Percentiles rank a stretch among this genome's conserved stretches.
Evolutionary conservation across 2,329 filamentous ascomycete species (phyloP).

Genomic region (Cordyceps tenuipes): DNA sequence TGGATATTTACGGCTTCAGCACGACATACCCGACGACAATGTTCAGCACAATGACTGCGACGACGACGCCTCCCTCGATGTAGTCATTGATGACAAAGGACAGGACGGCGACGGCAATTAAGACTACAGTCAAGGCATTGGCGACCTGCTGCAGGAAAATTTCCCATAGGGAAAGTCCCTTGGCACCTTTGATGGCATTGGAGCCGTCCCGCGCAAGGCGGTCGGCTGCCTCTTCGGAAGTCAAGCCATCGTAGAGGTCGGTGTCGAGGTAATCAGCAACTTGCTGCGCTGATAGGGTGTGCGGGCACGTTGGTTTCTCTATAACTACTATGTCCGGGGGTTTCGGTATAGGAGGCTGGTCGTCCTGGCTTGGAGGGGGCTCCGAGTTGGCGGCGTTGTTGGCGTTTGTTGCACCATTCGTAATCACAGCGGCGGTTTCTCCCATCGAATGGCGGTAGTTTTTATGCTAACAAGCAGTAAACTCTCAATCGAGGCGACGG

Average conservation of each 20-base stretch:
- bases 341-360: slow-evolving; percentile 33
- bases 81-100: slow-evolving; percentile 58
- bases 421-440: slow-evolving; percentile 29
- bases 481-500: background rate
- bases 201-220: slow-evolving; percentile 59
- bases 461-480: slow-evolving; percentile 14
- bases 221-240: slow-evolving; percentile 51
- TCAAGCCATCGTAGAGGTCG: slow-evolving; percentile 51
- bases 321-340: slow-evolving; percentile 26
- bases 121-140: slow-evolving; percentile 67
- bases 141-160: slow-evolving; percentile 70
- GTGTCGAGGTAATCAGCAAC: slow-evolving; percentile 33
- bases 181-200: slow-evolving; percentile 64
- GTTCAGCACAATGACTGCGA: slow-evolving; percentile 58
- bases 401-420: slow-evolving; percentile 35
- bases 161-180: slow-evolving; percentile 64
- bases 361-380: slow-evolving; percentile 27
- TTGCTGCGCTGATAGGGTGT: slow-evolving; percentile 27
- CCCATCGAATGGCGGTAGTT: slow-evolving; percentile 32
- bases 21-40: slow-evolving; percentile 50
- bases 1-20: no score
- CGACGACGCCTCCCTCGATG: slow-evolving; percentile 55
- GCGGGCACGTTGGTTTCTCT: slow-evolving; percentile 28
- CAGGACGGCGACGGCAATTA: slow-evolving; percentile 65
- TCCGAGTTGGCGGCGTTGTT: slow-evolving; percentile 26